A percentile compares a stretch with the other conserved stretches of the same genome.
Conservation (phyloP, 2,329 filamentous ascomycete genomes). For the Alternaria ventricosa region DNA sequence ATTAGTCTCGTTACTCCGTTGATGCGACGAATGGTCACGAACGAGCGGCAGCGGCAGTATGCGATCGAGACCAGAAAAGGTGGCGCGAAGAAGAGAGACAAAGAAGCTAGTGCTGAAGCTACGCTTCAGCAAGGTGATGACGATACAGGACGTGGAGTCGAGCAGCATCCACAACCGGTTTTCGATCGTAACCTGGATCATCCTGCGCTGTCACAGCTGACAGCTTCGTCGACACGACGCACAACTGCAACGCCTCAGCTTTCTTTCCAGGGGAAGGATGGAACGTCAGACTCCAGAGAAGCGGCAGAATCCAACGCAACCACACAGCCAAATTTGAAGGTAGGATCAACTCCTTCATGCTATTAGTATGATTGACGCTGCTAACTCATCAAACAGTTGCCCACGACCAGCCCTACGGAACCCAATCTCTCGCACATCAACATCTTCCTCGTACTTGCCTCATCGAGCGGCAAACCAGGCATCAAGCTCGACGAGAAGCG, state of each 20-base stretch:
- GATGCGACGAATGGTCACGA: slow-evolving; percentile 65
- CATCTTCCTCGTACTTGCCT: slow-evolving; percentile 65
- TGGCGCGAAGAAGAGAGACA: slow-evolving; percentile 46
- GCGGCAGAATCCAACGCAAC: not conserved
- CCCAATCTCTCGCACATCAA: slow-evolving; percentile 55
- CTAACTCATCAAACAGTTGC: slow-evolving; percentile 10
- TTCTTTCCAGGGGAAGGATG: not conserved
- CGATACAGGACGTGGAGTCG: slow-evolving; percentile 2
- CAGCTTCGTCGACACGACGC: not conserved
- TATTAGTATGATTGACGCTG: not conserved
- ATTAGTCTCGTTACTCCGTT: slow-evolving; percentile 64
- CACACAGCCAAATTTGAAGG: not conserved
- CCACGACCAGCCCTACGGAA: slow-evolving; percentile 6
- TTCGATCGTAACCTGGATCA: slow-evolving; percentile 14
- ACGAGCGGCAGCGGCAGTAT: slow-evolving; percentile 65
- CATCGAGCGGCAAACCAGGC: slow-evolving; percentile 63
- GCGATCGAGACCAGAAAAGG: slow-evolving; percentile 63
- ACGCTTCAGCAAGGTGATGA: slow-evolving; percentile 10
- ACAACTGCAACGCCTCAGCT: not conserved
- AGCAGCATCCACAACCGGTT: slow-evolving; percentile 19
- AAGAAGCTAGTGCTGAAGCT: slow-evolving; percentile 32
- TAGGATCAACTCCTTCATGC: not conserved
- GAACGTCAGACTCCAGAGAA: not conserved
- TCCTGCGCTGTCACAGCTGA: not conserved
- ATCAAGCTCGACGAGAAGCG: slow-evolving; percentile 36